Evolutionary conservation across 2,329 filamentous ascomycete genomes (phyloP), one percentile per base, ranked within the genome.

Genomic region (Aspergillus ibericus): DNA sequence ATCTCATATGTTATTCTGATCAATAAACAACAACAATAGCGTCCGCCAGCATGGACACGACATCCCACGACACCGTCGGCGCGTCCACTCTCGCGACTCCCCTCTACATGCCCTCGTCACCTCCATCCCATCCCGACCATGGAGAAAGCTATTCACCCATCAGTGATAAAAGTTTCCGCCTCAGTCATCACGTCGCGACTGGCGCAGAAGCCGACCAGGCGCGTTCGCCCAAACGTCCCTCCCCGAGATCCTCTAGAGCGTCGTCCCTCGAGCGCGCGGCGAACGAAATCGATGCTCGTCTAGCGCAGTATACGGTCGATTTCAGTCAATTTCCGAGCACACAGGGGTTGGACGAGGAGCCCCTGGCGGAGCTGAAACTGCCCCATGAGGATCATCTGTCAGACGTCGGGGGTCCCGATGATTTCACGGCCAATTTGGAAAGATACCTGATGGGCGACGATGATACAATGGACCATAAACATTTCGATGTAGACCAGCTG

Each of bases 361-460:
- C 59, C 15, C 50, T 73, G 10, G 68, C 66, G 2, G 71, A 69
- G 9, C 54, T 67, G 29, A 66, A 70, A 4, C 52, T 56, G 5
- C 59, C 67, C 8, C 64, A 70, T 25, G 63, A 64, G 20, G 74
- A 75, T 13, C 63, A 70, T 27, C 58, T 75, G 35, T 76, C 73
- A 0, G 76, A 77, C 18, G 69, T 74, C 22, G 75, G 73, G 7
- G 76, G 76, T 0, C 76, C 76, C 3, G 72, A 76, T 16, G 76
- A 78, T 59, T 78, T 78, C 47, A 78, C 76, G 0, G 66, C 72
- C 32, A 77, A 78, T 40, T 66, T 78, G 63, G 75, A 77, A 57
- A 70, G 72, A 38, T 76, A 77, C 57, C 60, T 78, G 22, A 67
- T 72, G 61, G 72, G 69, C 2, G 70, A 70, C 47, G 65, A 61